A percentile compares a stretch with the other conserved stretches of the same genome.
These are phyloP conservation scores for Fusarium irregulare DNA, from an alignment of 2,329 filamentous ascomycete species.

Conservation along the genomic window DNA sequence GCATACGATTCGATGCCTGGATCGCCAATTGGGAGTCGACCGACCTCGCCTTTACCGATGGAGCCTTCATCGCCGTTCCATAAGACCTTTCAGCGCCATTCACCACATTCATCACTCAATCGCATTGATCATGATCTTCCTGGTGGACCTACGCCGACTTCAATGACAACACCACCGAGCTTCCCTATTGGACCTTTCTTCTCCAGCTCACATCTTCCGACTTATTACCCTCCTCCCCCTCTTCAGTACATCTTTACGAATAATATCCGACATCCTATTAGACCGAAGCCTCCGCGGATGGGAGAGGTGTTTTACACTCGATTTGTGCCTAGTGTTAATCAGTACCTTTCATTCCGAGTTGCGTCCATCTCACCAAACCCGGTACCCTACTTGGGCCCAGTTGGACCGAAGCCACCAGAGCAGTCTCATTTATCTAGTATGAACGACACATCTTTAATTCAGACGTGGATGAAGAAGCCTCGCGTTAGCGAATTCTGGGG, in stretches of 20 bases:
- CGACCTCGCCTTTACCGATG: slow-evolving; percentile 61
- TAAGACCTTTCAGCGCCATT: slow-evolving; percentile 45
- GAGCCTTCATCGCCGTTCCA: slow-evolving; percentile 42
- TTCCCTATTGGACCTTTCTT: slow-evolving; percentile 76
- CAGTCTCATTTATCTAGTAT: slow-evolving; percentile 56
- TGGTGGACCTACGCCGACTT: slow-evolving; percentile 53
- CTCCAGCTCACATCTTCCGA: slow-evolving; percentile 86
- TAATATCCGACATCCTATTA: slow-evolving; percentile 83
- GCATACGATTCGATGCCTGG: slow-evolving; percentile 55
- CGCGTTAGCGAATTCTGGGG: slow-evolving; percentile 91
- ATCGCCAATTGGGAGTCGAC: slow-evolving; percentile 65
- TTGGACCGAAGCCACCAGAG: slow-evolving; percentile 55
- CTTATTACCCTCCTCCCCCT: slow-evolving; percentile 88
- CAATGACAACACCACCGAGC: slow-evolving; percentile 49
- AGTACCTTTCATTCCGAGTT: slow-evolving; percentile 90
- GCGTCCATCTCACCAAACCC: slow-evolving; percentile 75
- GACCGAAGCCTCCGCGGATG: slow-evolving; percentile 89
- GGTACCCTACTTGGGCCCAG: slow-evolving; percentile 72
- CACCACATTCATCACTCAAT: slow-evolving; percentile 42
- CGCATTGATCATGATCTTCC: slow-evolving; percentile 53
- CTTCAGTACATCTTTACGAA: slow-evolving; percentile 84
- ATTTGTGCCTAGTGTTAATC: slow-evolving; percentile 81
- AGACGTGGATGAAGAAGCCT: slow-evolving; percentile 89
- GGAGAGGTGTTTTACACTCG: slow-evolving; percentile 92
- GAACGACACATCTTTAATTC: slow-evolving; percentile 71